A percentile compares a stretch with the other conserved stretches of the same genome.
Evolutionary conservation across 2,329 filamentous ascomycete species (phyloP).

Genomic region (Simplicillium sp.): DNA sequence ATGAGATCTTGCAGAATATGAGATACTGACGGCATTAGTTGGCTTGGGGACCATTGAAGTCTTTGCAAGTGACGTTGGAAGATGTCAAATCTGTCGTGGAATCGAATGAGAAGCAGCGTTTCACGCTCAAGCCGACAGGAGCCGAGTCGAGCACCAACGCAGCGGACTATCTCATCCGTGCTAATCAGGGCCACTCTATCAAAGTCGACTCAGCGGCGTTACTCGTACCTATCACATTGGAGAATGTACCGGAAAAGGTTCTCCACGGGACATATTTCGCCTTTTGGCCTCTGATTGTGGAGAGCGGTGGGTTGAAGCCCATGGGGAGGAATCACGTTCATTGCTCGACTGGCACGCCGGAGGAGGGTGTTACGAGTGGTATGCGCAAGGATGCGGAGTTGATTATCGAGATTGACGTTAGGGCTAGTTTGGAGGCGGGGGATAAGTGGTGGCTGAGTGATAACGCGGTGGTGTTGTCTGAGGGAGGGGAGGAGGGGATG

Average conservation of each 20-base stretch:
- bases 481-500: slow-evolving; percentile 48
- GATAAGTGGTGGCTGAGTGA: slow-evolving; percentile 72
- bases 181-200: slow-evolving; percentile 91
- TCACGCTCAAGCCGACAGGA: slow-evolving; percentile 55
- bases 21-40: slow-evolving; percentile 26
- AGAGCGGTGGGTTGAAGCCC: slow-evolving; percentile 64
- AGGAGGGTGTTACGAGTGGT: slow-evolving; percentile 57
- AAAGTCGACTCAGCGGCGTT: slow-evolving; percentile 61
- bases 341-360: slow-evolving; percentile 67
- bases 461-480: slow-evolving; percentile 65
- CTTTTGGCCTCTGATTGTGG: slow-evolving; percentile 66
- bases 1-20: slow-evolving; percentile 3
- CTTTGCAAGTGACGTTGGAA: slow-evolving; percentile 61
- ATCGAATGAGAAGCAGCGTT: slow-evolving; percentile 84
- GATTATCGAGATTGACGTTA: slow-evolving; percentile 67
- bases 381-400: slow-evolving; percentile 73
- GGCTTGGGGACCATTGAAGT: slow-evolving; percentile 49
- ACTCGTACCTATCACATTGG: slow-evolving; percentile 56
- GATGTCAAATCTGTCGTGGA: slow-evolving; percentile 64
- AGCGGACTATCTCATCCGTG: slow-evolving; percentile 74
- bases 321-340: slow-evolving; percentile 89
- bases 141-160: slow-evolving; percentile 35
- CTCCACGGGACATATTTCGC: slow-evolving; percentile 86
- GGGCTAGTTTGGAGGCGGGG: slow-evolving; percentile 50
- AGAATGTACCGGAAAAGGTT: slow-evolving; percentile 55